These are phyloP conservation scores for Colletotrichum plurivorum DNA, from an alignment of 2,329 filamentous ascomycete species.

Conservation along the genomic window DNA sequence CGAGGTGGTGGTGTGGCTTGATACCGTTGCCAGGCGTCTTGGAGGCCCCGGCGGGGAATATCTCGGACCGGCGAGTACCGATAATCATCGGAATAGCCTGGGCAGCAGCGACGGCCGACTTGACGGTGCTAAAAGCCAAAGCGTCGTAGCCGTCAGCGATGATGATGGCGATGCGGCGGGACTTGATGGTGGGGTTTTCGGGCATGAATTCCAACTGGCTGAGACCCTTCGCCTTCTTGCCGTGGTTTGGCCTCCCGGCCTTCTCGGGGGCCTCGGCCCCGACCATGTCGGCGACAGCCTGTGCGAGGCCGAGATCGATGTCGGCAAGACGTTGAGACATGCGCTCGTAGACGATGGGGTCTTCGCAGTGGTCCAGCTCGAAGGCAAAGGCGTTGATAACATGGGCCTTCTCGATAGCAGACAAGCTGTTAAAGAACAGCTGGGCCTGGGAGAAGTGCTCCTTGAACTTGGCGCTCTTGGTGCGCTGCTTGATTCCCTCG, in stretches of 20 bases:
- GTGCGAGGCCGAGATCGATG: slow-evolving; percentile 79
- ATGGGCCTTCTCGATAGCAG: slow-evolving; percentile 75
- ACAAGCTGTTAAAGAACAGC: slow-evolving; percentile 86
- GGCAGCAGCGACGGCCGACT: slow-evolving; percentile 72
- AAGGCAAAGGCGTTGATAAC: slow-evolving; percentile 74
- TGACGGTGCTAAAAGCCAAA: slow-evolving; percentile 74
- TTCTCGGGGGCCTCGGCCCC: slow-evolving; percentile 73
- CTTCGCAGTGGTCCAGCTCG: slow-evolving; percentile 86
- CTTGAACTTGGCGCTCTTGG: slow-evolving; percentile 80
- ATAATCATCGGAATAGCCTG: slow-evolving; percentile 81
- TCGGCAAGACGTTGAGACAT: slow-evolving; percentile 78
- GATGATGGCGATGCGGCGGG: slow-evolving; percentile 81
- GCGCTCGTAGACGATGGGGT: slow-evolving; percentile 80
- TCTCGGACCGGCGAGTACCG: slow-evolving; percentile 74
- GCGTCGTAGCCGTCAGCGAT: slow-evolving; percentile 84
- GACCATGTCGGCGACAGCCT: slow-evolving; percentile 78
- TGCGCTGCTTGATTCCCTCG: slow-evolving; percentile 78
- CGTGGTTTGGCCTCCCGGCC: slow-evolving; percentile 71
- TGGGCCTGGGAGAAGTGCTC: slow-evolving; percentile 86
- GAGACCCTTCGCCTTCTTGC: slow-evolving; percentile 75
- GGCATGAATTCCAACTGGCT: slow-evolving; percentile 79
- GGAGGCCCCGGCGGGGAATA: slow-evolving; percentile 73
- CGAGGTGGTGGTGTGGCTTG: slow-evolving; percentile 82
- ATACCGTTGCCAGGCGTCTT: slow-evolving; percentile 67
- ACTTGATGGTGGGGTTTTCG: slow-evolving; percentile 75